A percentile compares a stretch with the other conserved stretches of the same genome.
Conservation (phyloP, 225 moss, liverwort and hornwort species). For the Polytrichum formosum region DNA sequence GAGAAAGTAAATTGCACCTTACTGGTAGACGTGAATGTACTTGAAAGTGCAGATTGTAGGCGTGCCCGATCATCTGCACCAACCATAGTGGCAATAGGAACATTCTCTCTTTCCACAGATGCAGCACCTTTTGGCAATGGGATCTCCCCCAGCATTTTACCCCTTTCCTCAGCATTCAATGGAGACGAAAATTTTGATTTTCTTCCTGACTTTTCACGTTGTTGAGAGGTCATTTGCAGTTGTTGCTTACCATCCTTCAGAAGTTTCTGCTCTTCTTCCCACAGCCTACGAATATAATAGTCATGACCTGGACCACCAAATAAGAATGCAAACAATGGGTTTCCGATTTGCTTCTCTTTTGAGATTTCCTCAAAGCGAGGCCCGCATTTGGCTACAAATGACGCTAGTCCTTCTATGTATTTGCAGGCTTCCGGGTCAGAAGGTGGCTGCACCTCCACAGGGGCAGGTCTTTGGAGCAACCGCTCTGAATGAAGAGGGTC, state of each 20-base stretch:
- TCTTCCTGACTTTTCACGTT: conserved; percentile 34
- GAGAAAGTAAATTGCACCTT: conserved; percentile 22
- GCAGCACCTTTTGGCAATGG: conserved; percentile 44
- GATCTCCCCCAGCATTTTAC: conserved; percentile 73
- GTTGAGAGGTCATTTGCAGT: conserved; percentile 34
- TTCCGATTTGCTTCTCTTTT: conserved; percentile 73
- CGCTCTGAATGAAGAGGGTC: conserved; percentile 46
- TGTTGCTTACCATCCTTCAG: conserved; percentile 61
- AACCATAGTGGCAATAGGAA: conserved; percentile 42
- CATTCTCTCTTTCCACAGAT: conserved; percentile 31
- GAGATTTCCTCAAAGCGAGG: conserved; percentile 81
- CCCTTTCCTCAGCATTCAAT: conserved; percentile 41
- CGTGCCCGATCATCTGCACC: conserved; percentile 55
- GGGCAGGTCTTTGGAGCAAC: conserved; percentile 47
- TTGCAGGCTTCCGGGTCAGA: conserved; percentile 54
- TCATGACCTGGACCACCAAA: conserved; percentile 74
- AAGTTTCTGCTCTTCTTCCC: conserved; percentile 83
- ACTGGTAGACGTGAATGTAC: conserved; percentile 54
- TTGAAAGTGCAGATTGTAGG: conserved; percentile 62
- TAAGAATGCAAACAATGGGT: conserved; percentile 79
- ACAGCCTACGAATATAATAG: conserved; percentile 67
- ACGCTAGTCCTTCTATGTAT: conserved; percentile 77
- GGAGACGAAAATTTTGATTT: conserved; percentile 31
- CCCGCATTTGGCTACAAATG: conserved; percentile 89
- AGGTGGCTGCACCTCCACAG: conserved; percentile 58